These are phyloP conservation scores for Magnaporthiopsis incrustans DNA, from an alignment of 2,329 filamentous ascomycete species.

Conservation along the genomic window DNA sequence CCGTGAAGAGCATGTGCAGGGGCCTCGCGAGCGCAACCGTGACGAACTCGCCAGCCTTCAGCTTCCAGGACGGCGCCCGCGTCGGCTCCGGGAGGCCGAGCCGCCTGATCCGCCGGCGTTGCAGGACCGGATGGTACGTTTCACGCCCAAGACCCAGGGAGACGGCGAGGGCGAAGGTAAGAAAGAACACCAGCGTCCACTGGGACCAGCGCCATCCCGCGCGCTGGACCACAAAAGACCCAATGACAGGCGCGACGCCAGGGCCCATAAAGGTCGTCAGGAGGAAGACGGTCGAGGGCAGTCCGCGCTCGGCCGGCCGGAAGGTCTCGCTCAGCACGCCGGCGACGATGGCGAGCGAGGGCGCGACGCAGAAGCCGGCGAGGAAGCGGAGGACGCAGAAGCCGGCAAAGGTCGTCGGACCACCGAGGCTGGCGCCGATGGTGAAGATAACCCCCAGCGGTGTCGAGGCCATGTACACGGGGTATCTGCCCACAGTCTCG, in stretches of 20 bases:
- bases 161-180: conserved; percentile 26
- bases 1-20: conserved; percentile 49
- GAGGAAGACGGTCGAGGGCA: conserved; percentile 36
- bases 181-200: conserved; percentile 41
- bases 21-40: conserved; percentile 40
- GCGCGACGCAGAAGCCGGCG: conserved; percentile 42
- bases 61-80: conserved; percentile 12
- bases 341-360: conserved; percentile 39
- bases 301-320: conserved; percentile 29
- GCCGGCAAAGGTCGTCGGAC: conserved; percentile 33
- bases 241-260: conserved; percentile 40
- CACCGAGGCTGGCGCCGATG: conserved; percentile 42
- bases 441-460: conserved; percentile 46
- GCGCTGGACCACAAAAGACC: conserved; percentile 36
- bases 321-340: conserved; percentile 44
- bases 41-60: conserved; percentile 26
- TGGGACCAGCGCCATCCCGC: conserved; percentile 47
- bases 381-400: conserved; percentile 49
- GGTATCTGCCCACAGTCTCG: conserved; percentile 47
- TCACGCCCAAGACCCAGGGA: conserved; percentile 38
- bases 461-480: conserved; percentile 39
- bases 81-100: too few species aligned
- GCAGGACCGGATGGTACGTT: conserved; percentile 47
- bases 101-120: conserved; percentile 18
- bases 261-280: conserved; percentile 46